Evolutionary conservation across 306 rosid genomes (phyloP).

Genomic region (Vigna angularis): DNA sequence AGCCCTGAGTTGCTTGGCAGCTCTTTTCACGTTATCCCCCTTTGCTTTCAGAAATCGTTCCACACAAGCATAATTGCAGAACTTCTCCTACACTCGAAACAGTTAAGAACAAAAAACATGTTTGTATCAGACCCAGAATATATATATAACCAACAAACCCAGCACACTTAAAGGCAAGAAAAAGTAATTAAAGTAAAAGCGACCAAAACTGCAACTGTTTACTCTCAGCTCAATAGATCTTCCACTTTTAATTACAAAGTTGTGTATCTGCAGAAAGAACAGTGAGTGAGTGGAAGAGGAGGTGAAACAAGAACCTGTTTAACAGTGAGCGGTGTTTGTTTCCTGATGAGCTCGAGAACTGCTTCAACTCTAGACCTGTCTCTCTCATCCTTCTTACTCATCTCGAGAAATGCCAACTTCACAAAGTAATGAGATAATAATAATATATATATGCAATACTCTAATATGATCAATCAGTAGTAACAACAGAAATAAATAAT

Average conservation of each 20-base stretch:
- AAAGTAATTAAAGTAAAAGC: too few relatives aligned
- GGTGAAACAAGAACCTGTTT: constrained; percentile 61
- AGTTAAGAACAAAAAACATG: neutral
- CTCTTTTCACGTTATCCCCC: constrained; percentile 6
- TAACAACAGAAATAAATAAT: neutral
- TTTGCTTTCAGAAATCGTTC: constrained; percentile 20
- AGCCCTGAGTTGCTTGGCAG: constrained; percentile 16
- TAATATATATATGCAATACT: neutral
- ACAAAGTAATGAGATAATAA: neutral
- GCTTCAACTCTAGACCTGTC: constrained; percentile 60
- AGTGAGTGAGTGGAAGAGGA: neutral
- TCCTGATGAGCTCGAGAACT: constrained; percentile 68
- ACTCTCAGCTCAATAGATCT: neutral
- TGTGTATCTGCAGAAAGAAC: neutral
- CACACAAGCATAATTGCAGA: neutral
- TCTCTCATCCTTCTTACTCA: constrained; percentile 68
- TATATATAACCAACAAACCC: too few relatives aligned
- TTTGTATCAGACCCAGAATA: neutral
- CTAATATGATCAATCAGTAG: neutral
- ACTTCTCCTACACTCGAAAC: neutral
- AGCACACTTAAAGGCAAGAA: too few relatives aligned
- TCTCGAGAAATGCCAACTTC: constrained; percentile 41
- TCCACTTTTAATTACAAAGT: neutral
- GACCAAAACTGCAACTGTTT: neutral
- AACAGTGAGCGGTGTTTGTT: constrained; percentile 70